These are phyloP conservation scores for Rugiboletus extremiorientalis DNA, from an alignment of 1,284 basidiomycete species.

Conservation along the genomic window DNA sequence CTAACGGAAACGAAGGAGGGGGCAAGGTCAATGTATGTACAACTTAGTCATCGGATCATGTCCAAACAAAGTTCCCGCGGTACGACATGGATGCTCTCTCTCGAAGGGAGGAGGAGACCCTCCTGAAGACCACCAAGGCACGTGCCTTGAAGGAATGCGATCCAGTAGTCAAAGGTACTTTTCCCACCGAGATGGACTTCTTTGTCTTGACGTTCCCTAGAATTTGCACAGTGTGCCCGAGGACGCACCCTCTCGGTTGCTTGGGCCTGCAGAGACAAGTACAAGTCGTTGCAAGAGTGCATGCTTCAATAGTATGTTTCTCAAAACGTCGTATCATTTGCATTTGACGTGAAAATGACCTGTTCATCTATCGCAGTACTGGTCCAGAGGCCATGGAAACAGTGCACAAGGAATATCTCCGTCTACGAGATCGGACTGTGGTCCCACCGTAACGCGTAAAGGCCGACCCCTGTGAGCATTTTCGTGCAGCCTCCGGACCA, in stretches of 20 bases:
- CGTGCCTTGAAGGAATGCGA: slow-evolving; percentile 81
- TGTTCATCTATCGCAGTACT: slow-evolving; percentile 46
- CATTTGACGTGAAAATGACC: not conserved
- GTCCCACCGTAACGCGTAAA: not conserved
- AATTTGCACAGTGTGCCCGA: slow-evolving; percentile 80
- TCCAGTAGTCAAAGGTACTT: slow-evolving; percentile 66
- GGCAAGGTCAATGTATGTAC: not conserved
- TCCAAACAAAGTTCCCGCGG: slow-evolving; percentile 6
- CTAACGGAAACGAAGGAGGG: not conserved
- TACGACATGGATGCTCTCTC: slow-evolving; percentile 78
- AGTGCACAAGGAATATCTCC: slow-evolving; percentile 71
- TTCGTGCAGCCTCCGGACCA: not conserved
- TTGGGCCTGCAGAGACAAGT: slow-evolving; percentile 76
- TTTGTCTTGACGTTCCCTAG: slow-evolving; percentile 42
- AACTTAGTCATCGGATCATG: slow-evolving; percentile 15
- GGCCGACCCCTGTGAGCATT: not conserved
- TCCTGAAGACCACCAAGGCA: slow-evolving; percentile 80
- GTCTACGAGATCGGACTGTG: slow-evolving; percentile 47
- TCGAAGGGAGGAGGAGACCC: slow-evolving; percentile 83
- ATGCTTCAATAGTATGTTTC: slow-evolving; percentile 75
- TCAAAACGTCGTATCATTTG: not conserved
- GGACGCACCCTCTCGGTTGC: slow-evolving; percentile 83
- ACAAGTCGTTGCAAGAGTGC: slow-evolving; percentile 75
- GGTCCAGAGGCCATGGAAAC: slow-evolving; percentile 70
- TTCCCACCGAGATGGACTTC: not conserved